phyloP scores from a whole-genome alignment of 768 basidiomycete genomes.

The Panaeolus cyanescens region DNA sequence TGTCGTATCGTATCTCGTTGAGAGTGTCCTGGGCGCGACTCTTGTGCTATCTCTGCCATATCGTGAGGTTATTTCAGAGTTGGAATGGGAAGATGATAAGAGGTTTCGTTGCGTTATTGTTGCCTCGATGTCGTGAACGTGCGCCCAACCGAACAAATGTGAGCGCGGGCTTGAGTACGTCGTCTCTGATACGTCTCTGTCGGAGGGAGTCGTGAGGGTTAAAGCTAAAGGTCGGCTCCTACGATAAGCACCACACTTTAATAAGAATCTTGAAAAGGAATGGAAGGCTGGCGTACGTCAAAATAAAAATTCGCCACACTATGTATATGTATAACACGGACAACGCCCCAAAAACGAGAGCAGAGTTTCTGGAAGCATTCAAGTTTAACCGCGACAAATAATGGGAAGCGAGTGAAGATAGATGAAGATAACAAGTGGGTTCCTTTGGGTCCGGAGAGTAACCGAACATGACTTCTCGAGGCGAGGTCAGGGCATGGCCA shows the following conservation, averaged over 20 bases:
- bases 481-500: no score
- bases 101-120: neutral
- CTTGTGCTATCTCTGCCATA: neutral
- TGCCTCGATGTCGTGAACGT: neutral
- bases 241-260: neutral
- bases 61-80: neutral
- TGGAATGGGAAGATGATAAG: neutral
- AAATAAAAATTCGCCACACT: neutral
- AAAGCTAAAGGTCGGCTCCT: no score
- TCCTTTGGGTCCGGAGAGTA: neutral
- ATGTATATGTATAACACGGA: no score
- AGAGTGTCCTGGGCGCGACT: neutral
- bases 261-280: neutral
- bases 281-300: neutral
- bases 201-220: neutral
- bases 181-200: neutral
- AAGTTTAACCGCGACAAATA: constrained; percentile 1
- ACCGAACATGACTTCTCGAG: no score
- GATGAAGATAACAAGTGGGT: neutral
- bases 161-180: neutral
- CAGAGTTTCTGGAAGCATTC: neutral
- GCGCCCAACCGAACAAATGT: neutral
- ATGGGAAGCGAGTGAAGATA: neutral
- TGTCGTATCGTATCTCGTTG: constrained; percentile 13
- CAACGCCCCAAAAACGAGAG: neutral